Base-by-base conservation (phyloP, 2,329 filamentous ascomycete species). In the Tolypocladium endophyticum region DNA sequence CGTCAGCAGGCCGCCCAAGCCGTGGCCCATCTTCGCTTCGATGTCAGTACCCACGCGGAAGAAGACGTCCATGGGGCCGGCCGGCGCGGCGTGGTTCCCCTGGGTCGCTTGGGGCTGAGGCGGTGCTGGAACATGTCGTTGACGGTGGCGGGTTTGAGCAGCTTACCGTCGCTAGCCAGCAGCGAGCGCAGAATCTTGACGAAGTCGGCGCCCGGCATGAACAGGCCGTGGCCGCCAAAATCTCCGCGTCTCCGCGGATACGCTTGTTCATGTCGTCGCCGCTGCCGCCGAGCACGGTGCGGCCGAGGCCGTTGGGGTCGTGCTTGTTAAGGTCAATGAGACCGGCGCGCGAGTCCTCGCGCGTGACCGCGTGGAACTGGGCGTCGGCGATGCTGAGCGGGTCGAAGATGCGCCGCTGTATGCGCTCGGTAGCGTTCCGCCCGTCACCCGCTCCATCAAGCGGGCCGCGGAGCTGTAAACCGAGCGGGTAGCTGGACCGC, bases 41-140 rank as follows among this genome's bases (percentile, higher is more conserved):
- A 62, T 58, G 0, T 70, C 68, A 11, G 70, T 65, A 2, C 75
- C 73, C 3, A 75, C 65, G 33, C 72, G 66, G 60, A 78, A 74
- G 58, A 73, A 74, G 11, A 58, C 2, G 0, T 75, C 75, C 11
- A 65, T 54, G 0, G 74, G 73, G 14, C 69, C 59, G 0, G 55
- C 60, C 16, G 77, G 61, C 11, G 67, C 70, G 4, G 64, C 67
- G 53, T 70, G 59, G 14, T 72, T 68, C 0, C 62, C 65, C 1
- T 60, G 63, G 0, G 66, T 61, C 1, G 72, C 68, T 57, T 72
- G 67, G 3, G 61, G 65, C 47, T 69, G 0, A 84, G 73, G 53
- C 80, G 80, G 0, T 80, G 72, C 58, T 69, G 64, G 63, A 82
- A 83, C 69, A 84, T 74, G 52, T 71, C 64, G 1, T 76, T 70